Base-by-base conservation (phyloP, 148 eudicot genomes). In the Limonium bicolor region DNA sequence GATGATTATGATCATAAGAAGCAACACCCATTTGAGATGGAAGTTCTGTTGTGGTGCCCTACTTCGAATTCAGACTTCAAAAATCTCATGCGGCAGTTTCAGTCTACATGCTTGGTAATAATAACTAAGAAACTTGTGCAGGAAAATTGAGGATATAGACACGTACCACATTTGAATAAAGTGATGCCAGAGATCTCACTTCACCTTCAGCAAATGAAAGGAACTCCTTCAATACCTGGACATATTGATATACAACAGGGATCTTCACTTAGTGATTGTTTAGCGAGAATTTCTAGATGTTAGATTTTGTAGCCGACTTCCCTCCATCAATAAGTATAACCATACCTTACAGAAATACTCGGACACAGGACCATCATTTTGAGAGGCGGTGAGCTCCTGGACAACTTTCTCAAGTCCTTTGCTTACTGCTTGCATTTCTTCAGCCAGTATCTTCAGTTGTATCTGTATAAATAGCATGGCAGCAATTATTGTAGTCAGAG, bases 121-220 rank as follows among this genome's bases (percentile, higher is more conserved):
- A 22, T 20, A 23, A 21, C 4, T 43, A 25, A 21, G 6, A 27
- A 28, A 41, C 20, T 32, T 21, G 10, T 7, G 37, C 17, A 5
- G 26, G 53, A 27, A 46, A 25, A 40, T 20, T 2, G 18, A 4
- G 23, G 24, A 7, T n/a, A n/a, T n/a, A 24, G 52, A 46, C 12
- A 56, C 72, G 48, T 74, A 88, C 96, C 94, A 77, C 96, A n/a
- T 55, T 67, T 7, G 83, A 70, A 69, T 79, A 88, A 34, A 80
- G 76, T 32, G 73, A 67, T 24, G 81, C 82, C 65, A 88, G 65
- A 10, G 94, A 68, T 61, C 78, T 61, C 24, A 77, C 92, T 83
- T 88, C 94, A 51, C 62, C 83, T 63, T 88, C 94, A 50, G 96
- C 96, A 58, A 38, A 65, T 45, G 63, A 57, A 53, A 71, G 82